phyloP scores from a whole-genome alignment of 805 yeast genomes.

The Wickerhamomyces ciferrii region DNA sequence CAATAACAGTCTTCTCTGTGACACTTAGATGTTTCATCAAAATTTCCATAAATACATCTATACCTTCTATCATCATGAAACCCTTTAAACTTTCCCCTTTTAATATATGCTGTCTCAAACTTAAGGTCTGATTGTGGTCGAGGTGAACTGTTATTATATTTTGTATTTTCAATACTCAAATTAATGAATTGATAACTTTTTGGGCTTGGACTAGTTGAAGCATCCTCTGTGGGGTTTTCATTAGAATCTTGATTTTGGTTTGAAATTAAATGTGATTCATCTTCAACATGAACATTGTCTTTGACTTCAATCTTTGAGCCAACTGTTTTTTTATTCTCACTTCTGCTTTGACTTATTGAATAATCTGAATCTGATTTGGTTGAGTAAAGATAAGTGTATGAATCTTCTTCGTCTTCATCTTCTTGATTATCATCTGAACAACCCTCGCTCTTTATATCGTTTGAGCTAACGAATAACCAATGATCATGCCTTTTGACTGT shows the following conservation, averaged over 20 bases:
- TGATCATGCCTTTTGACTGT: neutral
- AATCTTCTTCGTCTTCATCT: neutral
- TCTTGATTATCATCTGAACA: neutral
- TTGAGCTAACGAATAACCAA: neutral
- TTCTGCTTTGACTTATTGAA: neutral
- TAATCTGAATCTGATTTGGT: neutral
- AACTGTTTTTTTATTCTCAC: too few species aligned
- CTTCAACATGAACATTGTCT: too few species aligned
- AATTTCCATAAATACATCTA: constrained; percentile 12
- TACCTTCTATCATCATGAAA: constrained; percentile 20
- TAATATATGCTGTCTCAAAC: constrained; percentile 10
- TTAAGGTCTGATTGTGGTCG: neutral
- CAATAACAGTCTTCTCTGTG: constrained; percentile 8
- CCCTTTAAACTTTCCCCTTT: constrained; percentile 24
- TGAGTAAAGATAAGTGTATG: neutral
- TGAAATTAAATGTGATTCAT: too few species aligned
- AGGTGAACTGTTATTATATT: neutral
- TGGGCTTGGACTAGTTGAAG: too few species aligned
- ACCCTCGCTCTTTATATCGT: neutral
- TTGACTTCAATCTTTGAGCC: neutral
- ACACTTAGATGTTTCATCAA: neutral
- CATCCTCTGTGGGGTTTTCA: too few species aligned
- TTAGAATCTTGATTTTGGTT: too few species aligned
- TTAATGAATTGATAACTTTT: too few species aligned
- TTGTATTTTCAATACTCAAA: too few species aligned